Base-by-base conservation (phyloP, 2,329 filamentous ascomycete genomes). In the Ascochyta viciae-villosae region DNA sequence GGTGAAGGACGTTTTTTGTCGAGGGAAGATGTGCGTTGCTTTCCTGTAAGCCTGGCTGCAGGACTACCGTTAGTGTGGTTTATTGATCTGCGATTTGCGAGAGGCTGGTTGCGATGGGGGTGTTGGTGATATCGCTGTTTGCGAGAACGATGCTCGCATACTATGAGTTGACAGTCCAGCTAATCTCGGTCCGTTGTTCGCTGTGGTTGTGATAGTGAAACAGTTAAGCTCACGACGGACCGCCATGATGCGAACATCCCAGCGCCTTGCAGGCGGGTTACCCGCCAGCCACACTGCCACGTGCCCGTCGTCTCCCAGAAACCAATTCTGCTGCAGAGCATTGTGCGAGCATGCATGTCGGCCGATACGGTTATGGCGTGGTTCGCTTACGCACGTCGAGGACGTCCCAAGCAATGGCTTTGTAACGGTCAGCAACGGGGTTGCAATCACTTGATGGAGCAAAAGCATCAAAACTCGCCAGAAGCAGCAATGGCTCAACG, bases 211-310 rank as follows among this genome's bases (percentile, higher is more conserved):
- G 19, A 19, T 19, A 19, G 2, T 19, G 2, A 19, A 19, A 19
- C 19, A 19, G 19, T 19, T 3, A 19, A 19, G 19, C 19, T 19
- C 19, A 31, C 5, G 29, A 13, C 12, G 29, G 10, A 15, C 29
- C 29, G 2, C 15, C 6, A 33, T 19, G 26, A 48, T 54, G 12
- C 19, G 26, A 16, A n/a, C 37, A 33, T 13, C 41, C 42, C 47
- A 31, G 37, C 38, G 37, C 53, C 52, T 45, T 55, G 47, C 53
- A 50, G 47, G 42, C 53, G 53, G 53, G 47, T 41, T 41, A 45
- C 35, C 53, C 47, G 53, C 53, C 53, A 50, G 53, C 53, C 53
- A 45, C 53, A 47, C 46, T 29, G 41, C 53, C 53, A 55, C 53
- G 53, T 55, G 53, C 46, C 42, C 12, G 22, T 50, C 35, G 42